A percentile compares a stretch with the other conserved stretches of the same genome.
Conservation (phyloP, 2,329 filamentous ascomycete genomes). For the Neoarthrinium moseri region DNA sequence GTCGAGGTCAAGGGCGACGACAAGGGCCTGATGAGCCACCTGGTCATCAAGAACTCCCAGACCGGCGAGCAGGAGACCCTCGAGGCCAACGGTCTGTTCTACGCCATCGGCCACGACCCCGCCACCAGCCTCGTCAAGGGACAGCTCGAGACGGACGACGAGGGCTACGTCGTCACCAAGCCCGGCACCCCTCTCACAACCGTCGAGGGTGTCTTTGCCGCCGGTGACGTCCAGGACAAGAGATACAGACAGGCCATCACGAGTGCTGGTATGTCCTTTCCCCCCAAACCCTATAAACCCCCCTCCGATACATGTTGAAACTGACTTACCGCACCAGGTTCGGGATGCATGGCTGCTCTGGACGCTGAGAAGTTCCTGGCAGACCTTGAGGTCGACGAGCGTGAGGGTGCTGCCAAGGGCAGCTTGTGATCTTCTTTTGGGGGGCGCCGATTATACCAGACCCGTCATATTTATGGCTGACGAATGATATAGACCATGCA, state of each 20-base stretch:
- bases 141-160: conserved; percentile 82
- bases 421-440: neutral
- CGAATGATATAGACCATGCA: conserved; percentile 12
- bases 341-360: conserved; percentile 91
- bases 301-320: conserved; percentile 17
- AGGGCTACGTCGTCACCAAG: conserved; percentile 87
- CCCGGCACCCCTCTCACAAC: conserved; percentile 87
- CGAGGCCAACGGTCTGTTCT: conserved; percentile 90
- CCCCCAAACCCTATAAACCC: conserved; percentile 9
- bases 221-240: conserved; percentile 98
- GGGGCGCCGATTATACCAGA: no score
- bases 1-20: conserved; percentile 83
- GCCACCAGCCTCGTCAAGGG: conserved; percentile 88
- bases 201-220: conserved; percentile 89
- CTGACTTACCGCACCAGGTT: conserved; percentile 52
- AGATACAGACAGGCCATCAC: conserved; percentile 96
- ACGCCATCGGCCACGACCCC: conserved; percentile 95
- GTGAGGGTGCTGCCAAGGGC: conserved; percentile 30
- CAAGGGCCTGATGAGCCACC: conserved; percentile 82
- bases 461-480: no score
- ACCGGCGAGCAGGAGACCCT: conserved; percentile 80
- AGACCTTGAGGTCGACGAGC: conserved; percentile 62
- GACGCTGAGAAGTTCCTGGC: conserved; percentile 93
- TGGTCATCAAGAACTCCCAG: conserved; percentile 77
- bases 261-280: conserved; percentile 72